phyloP scores from a whole-genome alignment of 768 basidiomycete genomes.

The Rhodosporidiobolus sp. region DNA sequence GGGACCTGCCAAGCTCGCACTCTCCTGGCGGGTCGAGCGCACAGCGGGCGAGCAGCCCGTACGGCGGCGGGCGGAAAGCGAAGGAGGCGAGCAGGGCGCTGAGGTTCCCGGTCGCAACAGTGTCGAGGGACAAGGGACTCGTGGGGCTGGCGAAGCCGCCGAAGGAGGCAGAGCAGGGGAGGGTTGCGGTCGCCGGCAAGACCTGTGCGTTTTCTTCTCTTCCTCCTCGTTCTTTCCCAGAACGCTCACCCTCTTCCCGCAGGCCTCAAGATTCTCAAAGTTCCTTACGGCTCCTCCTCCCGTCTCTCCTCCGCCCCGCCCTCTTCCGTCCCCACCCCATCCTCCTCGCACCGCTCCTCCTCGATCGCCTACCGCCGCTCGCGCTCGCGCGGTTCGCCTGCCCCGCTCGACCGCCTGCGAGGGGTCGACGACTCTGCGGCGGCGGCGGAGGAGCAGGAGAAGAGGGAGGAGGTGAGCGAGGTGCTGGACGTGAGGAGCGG shows the following conservation, averaged over 20 bases:
- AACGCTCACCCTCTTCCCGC: neutral
- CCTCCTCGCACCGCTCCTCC: conserved; percentile 2
- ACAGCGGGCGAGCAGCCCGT: neutral
- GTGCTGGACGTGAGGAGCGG: conserved; percentile 17
- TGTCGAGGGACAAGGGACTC: conserved; percentile 24
- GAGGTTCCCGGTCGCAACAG: conserved; percentile 11
- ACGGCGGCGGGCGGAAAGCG: conserved; percentile 21
- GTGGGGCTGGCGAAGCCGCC: conserved; percentile 35
- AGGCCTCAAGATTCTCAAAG: conserved; percentile 30
- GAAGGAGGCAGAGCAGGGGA: conserved; percentile 9
- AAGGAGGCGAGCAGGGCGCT: conserved; percentile 21
- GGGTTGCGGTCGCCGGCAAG: conserved; percentile 37
- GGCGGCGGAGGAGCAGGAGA: neutral
- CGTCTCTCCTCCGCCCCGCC: neutral
- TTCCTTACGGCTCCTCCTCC: conserved; percentile 21
- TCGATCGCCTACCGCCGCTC: conserved; percentile 31
- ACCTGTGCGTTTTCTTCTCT: conserved; percentile 8
- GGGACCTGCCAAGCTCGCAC: neutral
- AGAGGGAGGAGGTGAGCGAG: conserved; percentile 22
- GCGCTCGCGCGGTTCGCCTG: conserved; percentile 18
- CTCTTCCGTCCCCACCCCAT: neutral
- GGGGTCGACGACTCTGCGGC: neutral
- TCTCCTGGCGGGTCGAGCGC: neutral
- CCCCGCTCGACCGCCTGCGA: neutral
- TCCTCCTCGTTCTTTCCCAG: neutral